Conservation (phyloP, 768 basidiomycete genomes). For the Obba rivulosa region DNA sequence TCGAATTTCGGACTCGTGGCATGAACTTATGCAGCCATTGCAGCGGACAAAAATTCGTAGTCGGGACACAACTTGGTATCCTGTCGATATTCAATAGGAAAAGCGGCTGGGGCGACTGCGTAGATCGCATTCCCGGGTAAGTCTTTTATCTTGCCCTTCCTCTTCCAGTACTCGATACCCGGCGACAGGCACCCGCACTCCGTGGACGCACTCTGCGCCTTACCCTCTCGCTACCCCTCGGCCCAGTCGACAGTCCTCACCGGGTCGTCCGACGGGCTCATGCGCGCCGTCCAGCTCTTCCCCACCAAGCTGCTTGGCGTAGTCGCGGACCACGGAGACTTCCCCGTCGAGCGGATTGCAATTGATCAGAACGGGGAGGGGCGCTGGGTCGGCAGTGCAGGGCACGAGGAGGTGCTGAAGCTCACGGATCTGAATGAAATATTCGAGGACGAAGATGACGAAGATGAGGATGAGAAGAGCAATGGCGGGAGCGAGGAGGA, state of each 20-base stretch:
- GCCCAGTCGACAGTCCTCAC: conserved; percentile 71
- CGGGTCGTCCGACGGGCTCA: conserved; percentile 87
- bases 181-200: conserved; percentile 80
- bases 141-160: conserved; percentile 17
- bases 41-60: conserved; percentile 75
- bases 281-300: conserved; percentile 76
- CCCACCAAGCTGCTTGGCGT: conserved; percentile 89
- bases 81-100: conserved; percentile 85
- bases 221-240: conserved; percentile 58
- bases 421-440: conserved; percentile 81
- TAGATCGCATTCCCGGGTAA: conserved; percentile 84
- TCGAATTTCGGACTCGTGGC: too few species aligned
- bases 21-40: background rate
- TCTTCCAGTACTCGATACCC: background rate
- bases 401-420: conserved; percentile 82
- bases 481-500: conserved; percentile 19
- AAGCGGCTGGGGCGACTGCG: conserved; percentile 88
- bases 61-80: conserved; percentile 87
- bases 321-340: conserved; percentile 87
- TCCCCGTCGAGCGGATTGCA: conserved; percentile 84
- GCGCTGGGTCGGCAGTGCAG: conserved; percentile 90
- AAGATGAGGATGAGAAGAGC: conserved; percentile 15
- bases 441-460: conserved; percentile 32
- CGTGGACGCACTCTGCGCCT: conserved; percentile 76
- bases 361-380: conserved; percentile 51